Evolutionary conservation across 2,329 filamentous ascomycete genomes (phyloP), one percentile per base, ranked within the genome.

Genomic region (Fusarium bactridioides): DNA sequence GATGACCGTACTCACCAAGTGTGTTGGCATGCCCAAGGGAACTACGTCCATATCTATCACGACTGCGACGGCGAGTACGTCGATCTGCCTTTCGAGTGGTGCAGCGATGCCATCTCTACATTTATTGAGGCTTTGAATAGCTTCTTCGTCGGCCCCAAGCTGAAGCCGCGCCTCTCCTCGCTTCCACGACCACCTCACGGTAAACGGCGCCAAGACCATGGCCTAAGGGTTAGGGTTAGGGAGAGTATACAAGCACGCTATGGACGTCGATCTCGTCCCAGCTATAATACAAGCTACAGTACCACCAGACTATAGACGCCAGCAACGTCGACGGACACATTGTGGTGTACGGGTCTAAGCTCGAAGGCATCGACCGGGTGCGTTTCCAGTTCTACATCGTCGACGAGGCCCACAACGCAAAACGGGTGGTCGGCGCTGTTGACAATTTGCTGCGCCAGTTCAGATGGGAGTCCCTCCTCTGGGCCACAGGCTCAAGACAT

Each of bases 191-290:
- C n/a, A n/a, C n/a, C n/a, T n/a, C n/a, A n/a, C n/a, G n/a, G n/a
- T n/a, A n/a, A n/a, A n/a, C n/a, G n/a, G n/a, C n/a, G n/a, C n/a
- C n/a, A n/a, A n/a, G n/a, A n/a, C n/a, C n/a, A n/a, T n/a, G n/a
- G n/a, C n/a, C n/a, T n/a, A n/a, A n/a, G n/a, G n/a, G n/a, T n/a
- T n/a, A n/a, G n/a, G n/a, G n/a, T n/a, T n/a, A n/a, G n/a, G n/a
- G n/a, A n/a, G n/a, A n/a, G n/a, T 43, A 67, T 23, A 31, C 62
- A 37, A 75, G 37, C 25, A 79, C 21, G 75, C 77, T 4, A 78
- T 80, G 78, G 78, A 79, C 9, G 61, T 80, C 25, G 79, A 80
- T 23, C 62, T 67, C 45, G 64, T 67, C 19, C 62, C 33, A 5
- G 69, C 61, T 10, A 64, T 55, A 15, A 61, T 67, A 21, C 65